Evolutionary conservation across 208 protist genomes (phyloP), one percentile per base, ranked within the genome.

Genomic region (Endotrypanum monterogeii): DNA sequence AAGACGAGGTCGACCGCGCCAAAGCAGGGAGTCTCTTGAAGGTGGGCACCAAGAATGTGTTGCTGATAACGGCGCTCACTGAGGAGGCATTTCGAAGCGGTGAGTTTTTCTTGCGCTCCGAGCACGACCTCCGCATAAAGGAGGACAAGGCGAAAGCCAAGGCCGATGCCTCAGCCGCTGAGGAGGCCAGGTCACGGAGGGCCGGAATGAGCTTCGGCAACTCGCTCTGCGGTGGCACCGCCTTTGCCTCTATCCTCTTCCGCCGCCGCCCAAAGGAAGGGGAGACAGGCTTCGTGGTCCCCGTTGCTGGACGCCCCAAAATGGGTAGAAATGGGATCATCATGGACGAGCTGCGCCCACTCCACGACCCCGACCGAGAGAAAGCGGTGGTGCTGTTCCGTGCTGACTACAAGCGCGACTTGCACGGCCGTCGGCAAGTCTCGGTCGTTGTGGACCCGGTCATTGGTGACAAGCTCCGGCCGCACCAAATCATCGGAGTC

Each of bases 391-490:
- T 95, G 44, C 89, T 98, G 46, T 98, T 95, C 85, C 87, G 89
- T 41, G 94, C 92, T 12, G 88, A 96, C 75, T 98, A 98, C 85
- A 96, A 97, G 79, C 86, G 90, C 35, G 94, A 96, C 67, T 39
- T 86, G 46, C 77, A 89, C 69, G 90, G 94, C 25, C 90, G 94
- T 16, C 87, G 83, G 37, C 88, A 95, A 55, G 89, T 94, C 7
- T 96, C 90, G 14, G 92, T 98, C n/a, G 93, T 97, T 37, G 93
- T 98, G 7, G 94, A 98, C 76, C 94, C 94, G 37, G 65, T 96
- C 71, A 93, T 98, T 65, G 94, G 93, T 48, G 94, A 95, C 74
- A 97, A 96, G 74, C 86, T 98, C 6, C 91, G 94, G 41, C 92
- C 90, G 12, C 94, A 98, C 83, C 96, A 98, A 76, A 67, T 85